A percentile compares a stretch with the other conserved stretches of the same genome.
phyloP scores from a whole-genome alignment of 768 basidiomycete genomes.

The Mrakia gelida region DNA sequence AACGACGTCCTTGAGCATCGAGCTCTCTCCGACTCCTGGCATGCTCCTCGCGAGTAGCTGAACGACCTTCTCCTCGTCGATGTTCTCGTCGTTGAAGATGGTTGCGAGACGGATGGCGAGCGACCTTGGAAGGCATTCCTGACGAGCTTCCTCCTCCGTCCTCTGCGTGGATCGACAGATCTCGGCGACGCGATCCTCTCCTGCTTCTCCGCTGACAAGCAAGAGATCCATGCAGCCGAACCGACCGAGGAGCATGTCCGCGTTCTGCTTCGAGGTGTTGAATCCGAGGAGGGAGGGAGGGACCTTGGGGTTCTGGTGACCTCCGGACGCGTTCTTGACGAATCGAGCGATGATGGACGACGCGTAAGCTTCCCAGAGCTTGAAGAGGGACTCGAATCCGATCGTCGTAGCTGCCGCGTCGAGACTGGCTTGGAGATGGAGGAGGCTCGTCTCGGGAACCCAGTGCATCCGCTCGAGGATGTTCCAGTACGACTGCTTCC shows the following conservation, averaged over 20 bases:
- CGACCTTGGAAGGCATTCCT: conserved; percentile 47
- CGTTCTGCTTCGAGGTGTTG: conserved; percentile 60
- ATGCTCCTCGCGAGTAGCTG: neutral
- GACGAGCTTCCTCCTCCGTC: conserved; percentile 53
- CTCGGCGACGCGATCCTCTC: conserved; percentile 50
- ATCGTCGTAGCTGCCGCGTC: conserved; percentile 61
- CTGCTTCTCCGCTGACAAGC: conserved; percentile 53
- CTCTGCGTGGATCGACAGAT: conserved; percentile 63
- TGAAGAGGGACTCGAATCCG: conserved; percentile 58
- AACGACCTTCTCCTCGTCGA: neutral
- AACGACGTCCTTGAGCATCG: neutral
- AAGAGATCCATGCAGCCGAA: conserved; percentile 63
- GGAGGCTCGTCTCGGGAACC: conserved; percentile 44
- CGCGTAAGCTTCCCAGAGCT: conserved; percentile 73
- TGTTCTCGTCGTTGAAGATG: neutral
- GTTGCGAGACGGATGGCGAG: conserved; percentile 1
- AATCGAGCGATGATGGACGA: conserved; percentile 61
- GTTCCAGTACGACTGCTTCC: conserved; percentile 83
- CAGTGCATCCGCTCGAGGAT: conserved; percentile 58
- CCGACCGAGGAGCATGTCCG: conserved; percentile 43
- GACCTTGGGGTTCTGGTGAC: conserved; percentile 50
- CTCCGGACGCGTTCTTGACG: conserved; percentile 39
- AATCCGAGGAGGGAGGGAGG: conserved; percentile 75
- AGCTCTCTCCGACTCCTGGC: neutral
- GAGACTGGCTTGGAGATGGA: conserved; percentile 54